Conservation (phyloP, 23 red algal genomes). For the Gracilaria caudata region DNA sequence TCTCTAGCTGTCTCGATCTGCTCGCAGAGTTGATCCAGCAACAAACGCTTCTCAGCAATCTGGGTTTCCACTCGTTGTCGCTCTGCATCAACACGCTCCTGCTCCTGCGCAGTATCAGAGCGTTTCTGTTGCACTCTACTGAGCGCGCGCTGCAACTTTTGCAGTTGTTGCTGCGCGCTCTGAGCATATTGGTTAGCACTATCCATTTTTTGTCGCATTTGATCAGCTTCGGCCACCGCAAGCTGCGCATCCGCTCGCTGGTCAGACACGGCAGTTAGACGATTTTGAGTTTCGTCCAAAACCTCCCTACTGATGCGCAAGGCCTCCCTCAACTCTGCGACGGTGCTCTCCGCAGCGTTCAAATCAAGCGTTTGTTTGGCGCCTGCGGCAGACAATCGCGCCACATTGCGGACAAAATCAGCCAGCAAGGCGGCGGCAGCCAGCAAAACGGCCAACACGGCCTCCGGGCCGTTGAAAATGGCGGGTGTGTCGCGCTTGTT, state of each 20-base stretch:
- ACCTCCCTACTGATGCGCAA: background rate
- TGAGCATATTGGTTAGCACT: background rate
- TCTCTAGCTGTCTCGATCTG: background rate
- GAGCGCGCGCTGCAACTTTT: background rate
- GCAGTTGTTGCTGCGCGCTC: background rate
- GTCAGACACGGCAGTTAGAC: background rate
- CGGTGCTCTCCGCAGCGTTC: background rate
- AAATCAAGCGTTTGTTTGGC: background rate
- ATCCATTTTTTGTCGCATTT: background rate
- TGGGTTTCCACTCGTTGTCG: background rate
- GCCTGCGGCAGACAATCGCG: background rate
- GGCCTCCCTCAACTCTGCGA: background rate
- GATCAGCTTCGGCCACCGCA: background rate
- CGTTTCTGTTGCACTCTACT: background rate
- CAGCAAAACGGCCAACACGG: slow-evolving; percentile 34
- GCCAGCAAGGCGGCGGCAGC: slow-evolving; percentile 41
- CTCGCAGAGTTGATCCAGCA: background rate
- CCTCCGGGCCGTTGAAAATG: slow-evolving; percentile 50
- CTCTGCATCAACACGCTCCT: background rate
- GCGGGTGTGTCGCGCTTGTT: background rate
- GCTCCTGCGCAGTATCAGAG: no score
- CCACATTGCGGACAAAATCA: slow-evolving; percentile 37
- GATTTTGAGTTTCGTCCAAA: background rate
- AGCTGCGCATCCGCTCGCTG: background rate
- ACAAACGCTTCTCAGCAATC: background rate